Percentiles rank a stretch among this genome's conserved stretches.
Evolutionary conservation across 2,329 filamentous ascomycete species (phyloP).

Genomic region (Ascochyta viciae-villosae): DNA sequence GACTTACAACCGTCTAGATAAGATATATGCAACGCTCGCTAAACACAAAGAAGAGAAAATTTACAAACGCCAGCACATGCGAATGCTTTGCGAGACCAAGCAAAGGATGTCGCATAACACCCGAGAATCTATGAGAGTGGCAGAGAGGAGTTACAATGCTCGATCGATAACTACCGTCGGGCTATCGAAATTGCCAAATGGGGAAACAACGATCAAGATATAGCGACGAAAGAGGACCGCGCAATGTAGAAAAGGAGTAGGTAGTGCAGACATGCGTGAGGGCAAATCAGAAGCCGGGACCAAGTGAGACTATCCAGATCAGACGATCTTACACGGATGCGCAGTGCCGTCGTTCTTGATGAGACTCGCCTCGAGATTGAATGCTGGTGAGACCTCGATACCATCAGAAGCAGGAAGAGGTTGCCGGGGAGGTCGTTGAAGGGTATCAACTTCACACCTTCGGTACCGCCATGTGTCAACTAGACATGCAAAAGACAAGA

Average conservation of each 20-base stretch:
- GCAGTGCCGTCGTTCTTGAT: not conserved
- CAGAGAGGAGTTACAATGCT: not conserved
- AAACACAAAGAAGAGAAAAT: not conserved
- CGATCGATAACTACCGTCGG: not conserved
- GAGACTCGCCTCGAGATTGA: constrained; percentile 2
- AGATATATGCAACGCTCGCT: constrained; percentile 2
- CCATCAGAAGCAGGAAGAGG: constrained; percentile 6
- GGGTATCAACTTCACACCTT: not conserved
- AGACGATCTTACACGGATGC: not conserved
- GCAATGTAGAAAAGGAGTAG: not conserved
- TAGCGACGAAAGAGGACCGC: not conserved
- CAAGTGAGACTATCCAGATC: not conserved
- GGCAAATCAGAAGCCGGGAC: not conserved
- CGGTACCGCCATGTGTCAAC: not conserved
- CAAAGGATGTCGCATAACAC: constrained; percentile 1
- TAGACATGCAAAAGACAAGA: constrained; percentile 1
- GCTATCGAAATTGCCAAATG: not conserved
- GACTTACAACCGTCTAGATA: constrained; percentile 14
- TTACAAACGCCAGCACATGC: constrained; percentile 9
- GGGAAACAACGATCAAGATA: not conserved
- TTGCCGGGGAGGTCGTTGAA: constrained; percentile 3
- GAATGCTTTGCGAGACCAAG: constrained; percentile 7
- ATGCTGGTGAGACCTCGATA: constrained; percentile 1
- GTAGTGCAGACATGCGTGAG: not conserved
- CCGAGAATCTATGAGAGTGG: not conserved